Conservation (phyloP, 2,329 filamentous ascomycete species). For the Endoconidiophora polonica region DNA sequence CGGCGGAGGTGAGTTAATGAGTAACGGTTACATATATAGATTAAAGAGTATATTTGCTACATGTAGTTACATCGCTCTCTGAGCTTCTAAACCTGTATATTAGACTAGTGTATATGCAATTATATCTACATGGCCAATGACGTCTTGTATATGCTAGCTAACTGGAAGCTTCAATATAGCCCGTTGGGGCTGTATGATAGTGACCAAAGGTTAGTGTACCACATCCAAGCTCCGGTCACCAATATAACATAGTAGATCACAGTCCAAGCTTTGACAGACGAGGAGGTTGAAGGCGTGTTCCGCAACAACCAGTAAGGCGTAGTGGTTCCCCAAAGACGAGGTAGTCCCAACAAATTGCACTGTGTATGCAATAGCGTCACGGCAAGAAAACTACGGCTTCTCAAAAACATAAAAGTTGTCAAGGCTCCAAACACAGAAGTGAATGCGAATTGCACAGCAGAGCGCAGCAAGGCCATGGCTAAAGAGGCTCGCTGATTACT, state of each 20-base stretch:
- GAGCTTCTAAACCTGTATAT: no score
- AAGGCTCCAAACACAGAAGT: slow-evolving; percentile 90
- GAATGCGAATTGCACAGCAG: slow-evolving; percentile 71
- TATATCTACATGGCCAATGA: background rate
- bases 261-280: slow-evolving; percentile 39
- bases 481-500: slow-evolving; percentile 56
- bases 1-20: slow-evolving; percentile 22
- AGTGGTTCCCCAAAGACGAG: slow-evolving; percentile 68
- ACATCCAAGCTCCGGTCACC: slow-evolving; percentile 51
- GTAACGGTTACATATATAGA: background rate
- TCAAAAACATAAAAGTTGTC: slow-evolving; percentile 73
- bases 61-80: no score
- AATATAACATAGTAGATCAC: slow-evolving; percentile 65
- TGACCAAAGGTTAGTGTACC: slow-evolving; percentile 53
- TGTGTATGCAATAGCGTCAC: slow-evolving; percentile 67
- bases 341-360: slow-evolving; percentile 85
- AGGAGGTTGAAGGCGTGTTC: slow-evolving; percentile 15
- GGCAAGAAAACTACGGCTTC: slow-evolving; percentile 65
- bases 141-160: background rate
- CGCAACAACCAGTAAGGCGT: slow-evolving; percentile 30
- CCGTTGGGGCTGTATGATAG: slow-evolving; percentile 41
- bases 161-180: slow-evolving; percentile 1
- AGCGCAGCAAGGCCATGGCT: slow-evolving; percentile 47
- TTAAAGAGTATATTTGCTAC: background rate
- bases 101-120: background rate